A percentile compares a stretch with the other conserved stretches of the same genome.
These are phyloP conservation scores for Spiraea crenata DNA, from an alignment of 331 rosid genomes.

Conservation along the genomic window DNA sequence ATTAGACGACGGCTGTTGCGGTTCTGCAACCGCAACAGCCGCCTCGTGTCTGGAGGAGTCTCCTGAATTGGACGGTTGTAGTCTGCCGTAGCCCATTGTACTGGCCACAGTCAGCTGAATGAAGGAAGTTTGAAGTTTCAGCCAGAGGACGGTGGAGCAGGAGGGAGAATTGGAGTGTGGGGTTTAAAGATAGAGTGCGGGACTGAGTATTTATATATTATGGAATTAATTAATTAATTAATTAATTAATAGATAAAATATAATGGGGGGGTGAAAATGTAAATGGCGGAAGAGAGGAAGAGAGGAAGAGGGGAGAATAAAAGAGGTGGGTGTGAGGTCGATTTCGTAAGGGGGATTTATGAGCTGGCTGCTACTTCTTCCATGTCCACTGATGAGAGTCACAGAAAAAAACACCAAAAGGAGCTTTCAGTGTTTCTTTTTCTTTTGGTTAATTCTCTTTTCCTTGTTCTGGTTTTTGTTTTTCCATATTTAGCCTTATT, in stretches of 20 bases:
- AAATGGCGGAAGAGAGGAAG: not conserved
- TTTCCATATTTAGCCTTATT: too few species aligned
- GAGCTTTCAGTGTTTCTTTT: not conserved
- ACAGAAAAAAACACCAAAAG: not conserved
- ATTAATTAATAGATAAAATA: not conserved
- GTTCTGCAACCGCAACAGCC: not conserved
- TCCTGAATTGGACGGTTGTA: constrained; percentile 29
- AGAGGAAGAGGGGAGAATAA: constrained; percentile 6
- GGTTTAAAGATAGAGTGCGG: not conserved
- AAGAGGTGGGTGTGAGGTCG: constrained; percentile 66
- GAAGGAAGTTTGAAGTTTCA: too few species aligned
- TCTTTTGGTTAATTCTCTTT: not conserved
- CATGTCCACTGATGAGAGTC: constrained; percentile 16
- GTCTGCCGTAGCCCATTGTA: constrained; percentile 55
- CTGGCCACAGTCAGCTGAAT: not conserved
- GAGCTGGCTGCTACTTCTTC: constrained; percentile 68
- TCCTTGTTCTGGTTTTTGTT: too few species aligned
- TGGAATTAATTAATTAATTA: not conserved
- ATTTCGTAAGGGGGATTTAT: constrained; percentile 31
- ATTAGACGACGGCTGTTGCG: not conserved
- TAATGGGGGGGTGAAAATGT: not conserved
- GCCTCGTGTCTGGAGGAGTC: constrained; percentile 9
- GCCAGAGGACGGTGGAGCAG: too few species aligned
- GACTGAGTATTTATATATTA: not conserved
- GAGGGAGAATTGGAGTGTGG: not conserved